Base-by-base conservation (phyloP, 371 early-diverging fungal genomes). In the Saksenaea vasiformis region DNA sequence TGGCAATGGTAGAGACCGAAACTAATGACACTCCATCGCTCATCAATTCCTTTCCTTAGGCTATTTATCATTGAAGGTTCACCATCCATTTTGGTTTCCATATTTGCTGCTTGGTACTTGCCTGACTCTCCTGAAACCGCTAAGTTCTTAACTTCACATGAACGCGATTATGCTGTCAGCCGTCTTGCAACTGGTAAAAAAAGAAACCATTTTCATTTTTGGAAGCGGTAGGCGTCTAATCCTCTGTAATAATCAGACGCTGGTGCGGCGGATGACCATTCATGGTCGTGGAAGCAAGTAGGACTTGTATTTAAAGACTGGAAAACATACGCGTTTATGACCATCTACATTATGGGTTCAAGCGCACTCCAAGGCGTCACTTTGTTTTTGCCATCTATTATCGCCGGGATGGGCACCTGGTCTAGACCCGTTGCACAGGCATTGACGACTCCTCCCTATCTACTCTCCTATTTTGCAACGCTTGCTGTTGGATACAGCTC, bases 101-200 rank as follows among this genome's bases (percentile, higher is more conserved):
- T 54, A 9, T 66, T 82, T 8, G 70, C 77, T 17, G 72, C 67
- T 37, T 82, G 66, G 67, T 65, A 73, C 10, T 65, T 91, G 14
- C 88, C 92, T 0, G 74, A 85, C 47, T 76, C 63, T 7, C 89
- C 90, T 0, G 82, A 82, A 26, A 82, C 74, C 0, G 80, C 87
- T 0, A 65, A 53, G 22, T 90, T 83, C 64, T 68, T 91, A 41
- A 85, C 80, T 3, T 56, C 73, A 0, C 73, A 79, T 61, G 90
- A 91, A 65, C 66, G 77, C 15, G 72, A 67, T 4, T 60, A 84
- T 34, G 83, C 82, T 0, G 66, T 71, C 1, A 34, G 65, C 24
- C 74, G 90, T 27, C 70, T 89, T 11, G 72, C 69, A 14, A 53
- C 36, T 41, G 76, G 76, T 70, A 72, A 43, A 15, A 31, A 31